Evolutionary conservation across 140 eudicot species (phyloP), one percentile per base, ranked within the genome.

Genomic region (Anethum foeniculum): DNA sequence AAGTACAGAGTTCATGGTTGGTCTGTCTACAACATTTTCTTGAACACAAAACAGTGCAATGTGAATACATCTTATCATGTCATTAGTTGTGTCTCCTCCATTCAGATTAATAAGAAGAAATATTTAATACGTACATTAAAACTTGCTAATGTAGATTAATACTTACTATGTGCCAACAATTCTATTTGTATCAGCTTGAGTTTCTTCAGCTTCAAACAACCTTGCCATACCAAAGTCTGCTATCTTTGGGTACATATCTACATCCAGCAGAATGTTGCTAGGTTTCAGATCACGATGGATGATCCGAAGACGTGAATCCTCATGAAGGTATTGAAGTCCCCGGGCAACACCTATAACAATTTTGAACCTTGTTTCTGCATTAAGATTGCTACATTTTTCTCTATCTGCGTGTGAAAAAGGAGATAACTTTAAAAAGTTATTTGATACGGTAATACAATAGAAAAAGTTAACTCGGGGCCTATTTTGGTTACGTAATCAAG

Each of bases 31-130:
- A 19, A 28, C 76, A 60, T 80, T 84, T 36, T 86, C 85, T 80
- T 86, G 86, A 71, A 86, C 86, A 64, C 86, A 86, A 60, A 86
- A 68, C 73, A 86, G 52, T 38, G 86, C 89, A 7, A 86, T 67
- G 34, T 83, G 86, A 4, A 86, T 83, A 23, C 84, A 64, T 82
- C 80, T 80, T 6, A 60, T 69, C 46, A 83, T 75, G 46, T 83
- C 86, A 25, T 77, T 69, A 15, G 67, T 38, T 10, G 83, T 80
- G 11, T 80, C 76, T 30, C 75, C 41, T 44, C 76, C 71, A 21
- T 49, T 77, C 43, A 39, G 43, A 39, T 39, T 39, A 5, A 39
- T 39, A 2, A 39, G 43, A 39, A 39, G 43, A 39, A 39, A 5
- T 5, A 39, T 39, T 39, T 3, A 39, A 2, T 39, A 5, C 43